These are phyloP conservation scores for Boletus insuetus DNA, from an alignment of 768 basidiomycete species.

Conservation along the genomic window DNA sequence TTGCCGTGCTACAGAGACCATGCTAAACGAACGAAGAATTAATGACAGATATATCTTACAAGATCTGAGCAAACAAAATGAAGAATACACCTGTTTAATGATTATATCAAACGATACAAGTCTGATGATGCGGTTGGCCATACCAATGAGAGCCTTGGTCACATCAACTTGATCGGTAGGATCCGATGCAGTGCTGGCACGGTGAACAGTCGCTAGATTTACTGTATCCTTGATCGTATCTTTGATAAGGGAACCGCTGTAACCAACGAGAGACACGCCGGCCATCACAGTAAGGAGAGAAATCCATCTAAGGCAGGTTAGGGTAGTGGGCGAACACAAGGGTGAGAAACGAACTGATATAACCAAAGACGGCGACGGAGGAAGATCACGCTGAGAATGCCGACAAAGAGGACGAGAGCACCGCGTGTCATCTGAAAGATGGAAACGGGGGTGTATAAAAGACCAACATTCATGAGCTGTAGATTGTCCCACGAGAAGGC, in stretches of 20 bases:
- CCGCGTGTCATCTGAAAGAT: slow-evolving; percentile 98
- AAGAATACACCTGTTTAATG: slow-evolving; percentile 72
- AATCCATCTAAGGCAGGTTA: slow-evolving; percentile 62
- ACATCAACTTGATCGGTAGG: slow-evolving; percentile 57
- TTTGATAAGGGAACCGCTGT: slow-evolving; percentile 85
- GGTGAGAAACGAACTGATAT: slow-evolving; percentile 64
- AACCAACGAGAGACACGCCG: slow-evolving; percentile 83
- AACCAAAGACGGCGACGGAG: slow-evolving; percentile 80
- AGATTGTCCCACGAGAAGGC: slow-evolving; percentile 12
- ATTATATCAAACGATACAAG: slow-evolving; percentile 17
- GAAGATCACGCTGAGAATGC: slow-evolving; percentile 87
- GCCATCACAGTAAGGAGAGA: slow-evolving; percentile 86
- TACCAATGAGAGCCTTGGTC: slow-evolving; percentile 74
- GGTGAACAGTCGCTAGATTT: slow-evolving; percentile 15
- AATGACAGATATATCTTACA: slow-evolving; percentile 49
- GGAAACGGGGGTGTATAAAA: slow-evolving; percentile 94
- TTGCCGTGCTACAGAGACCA: slow-evolving; percentile 63
- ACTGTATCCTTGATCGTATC: slow-evolving; percentile 54
- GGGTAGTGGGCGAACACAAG: background rate
- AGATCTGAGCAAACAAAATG: slow-evolving; percentile 90
- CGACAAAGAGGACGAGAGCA: slow-evolving; percentile 92
- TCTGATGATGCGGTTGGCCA: slow-evolving; percentile 11
- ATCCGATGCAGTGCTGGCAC: slow-evolving; percentile 37
- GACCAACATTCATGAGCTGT: slow-evolving; percentile 89
- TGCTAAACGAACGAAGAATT: background rate